Evolutionary conservation across 371 early-diverging fungal species (phyloP), one percentile per base, ranked within the genome.

Genomic region (Mortierella sp.): DNA sequence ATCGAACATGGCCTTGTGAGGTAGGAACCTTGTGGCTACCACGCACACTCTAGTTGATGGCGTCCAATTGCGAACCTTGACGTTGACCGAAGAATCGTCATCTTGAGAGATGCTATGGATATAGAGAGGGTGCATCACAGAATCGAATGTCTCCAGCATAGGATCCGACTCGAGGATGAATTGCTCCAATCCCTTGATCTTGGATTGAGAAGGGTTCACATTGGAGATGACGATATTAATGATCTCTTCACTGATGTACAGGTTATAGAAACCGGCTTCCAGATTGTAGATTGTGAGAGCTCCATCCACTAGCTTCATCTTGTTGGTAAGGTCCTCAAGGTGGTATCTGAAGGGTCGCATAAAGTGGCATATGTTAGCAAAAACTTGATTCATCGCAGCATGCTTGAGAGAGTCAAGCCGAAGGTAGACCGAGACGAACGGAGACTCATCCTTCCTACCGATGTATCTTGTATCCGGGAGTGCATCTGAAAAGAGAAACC

Each of bases 21-120:
- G 78, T 34, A 59, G 13, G 31, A 70, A 76, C 50, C 58, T 70
- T 19, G 66, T 46, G 3, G 78, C 70, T 21, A 70, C 45, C 8
- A 76, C 53, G 48, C 58, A 49, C 10, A 76, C 48, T 14, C 78
- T 49, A 7, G 78, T 76, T 1, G 47, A 43, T 1, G 61, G 31
- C 0, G 66, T 70, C 70, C 70, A 76, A 24, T 76, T 69, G 16
- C 41, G 56, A 23, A 70, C 45, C 31, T 66, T 61, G 9, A 76
- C 62, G 1, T 61, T 52, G 3, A 71, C 57, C 6, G 23, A 21
- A 24, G 60, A 51, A 16, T 58, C 45, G 6, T 43, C 49, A 21
- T 50, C 51, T 16, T 14, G 2, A 27, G 8, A 3, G 14, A 27
- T 28, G 2, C 28, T 5, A 24, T 26, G 42, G 19, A 70, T 7